A percentile compares a stretch with the other conserved stretches of the same genome.
Conservation (phyloP, 768 basidiomycete species). For the Pulveroboletus sp. region DNA sequence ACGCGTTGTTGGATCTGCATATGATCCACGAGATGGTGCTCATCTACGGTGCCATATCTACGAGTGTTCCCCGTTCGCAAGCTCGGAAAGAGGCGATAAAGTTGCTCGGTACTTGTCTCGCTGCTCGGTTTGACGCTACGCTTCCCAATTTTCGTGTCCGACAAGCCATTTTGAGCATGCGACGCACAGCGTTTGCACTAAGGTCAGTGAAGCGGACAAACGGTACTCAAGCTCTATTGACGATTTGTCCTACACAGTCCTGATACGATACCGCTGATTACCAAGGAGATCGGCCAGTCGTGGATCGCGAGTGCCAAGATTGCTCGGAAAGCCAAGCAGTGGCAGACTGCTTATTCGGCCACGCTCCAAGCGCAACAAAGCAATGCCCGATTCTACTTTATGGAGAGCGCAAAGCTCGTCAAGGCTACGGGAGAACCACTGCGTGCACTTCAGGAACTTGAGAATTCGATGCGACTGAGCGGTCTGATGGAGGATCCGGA, state of each 20-base stretch:
- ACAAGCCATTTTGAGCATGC: constrained; percentile 86
- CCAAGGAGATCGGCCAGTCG: constrained; percentile 65
- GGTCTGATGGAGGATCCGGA: constrained; percentile 44
- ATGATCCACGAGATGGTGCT: constrained; percentile 80
- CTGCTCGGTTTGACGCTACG: constrained; percentile 66
- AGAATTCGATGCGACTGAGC: constrained; percentile 58
- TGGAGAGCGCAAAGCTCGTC: constrained; percentile 86
- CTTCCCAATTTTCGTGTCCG: constrained; percentile 84
- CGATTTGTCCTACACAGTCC: not conserved
- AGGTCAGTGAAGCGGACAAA: constrained; percentile 44
- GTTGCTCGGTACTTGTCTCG: constrained; percentile 37
- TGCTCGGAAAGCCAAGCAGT: constrained; percentile 91
- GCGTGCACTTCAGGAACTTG: constrained; percentile 82
- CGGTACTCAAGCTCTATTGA: constrained; percentile 9
- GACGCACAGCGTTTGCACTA: constrained; percentile 75
- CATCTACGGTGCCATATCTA: constrained; percentile 44
- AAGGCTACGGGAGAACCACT: constrained; percentile 75
- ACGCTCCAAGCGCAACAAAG: constrained; percentile 82
- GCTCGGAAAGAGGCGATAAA: constrained; percentile 39
- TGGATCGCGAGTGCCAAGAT: constrained; percentile 96
- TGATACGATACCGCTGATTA: constrained; percentile 35
- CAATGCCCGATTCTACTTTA: constrained; percentile 69
- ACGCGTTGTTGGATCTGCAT: constrained; percentile 81
- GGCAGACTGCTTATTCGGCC: constrained; percentile 96
- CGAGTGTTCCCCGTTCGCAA: constrained; percentile 38